Conservation (phyloP, 805 yeast species). For the Candida odintsovae region DNA sequence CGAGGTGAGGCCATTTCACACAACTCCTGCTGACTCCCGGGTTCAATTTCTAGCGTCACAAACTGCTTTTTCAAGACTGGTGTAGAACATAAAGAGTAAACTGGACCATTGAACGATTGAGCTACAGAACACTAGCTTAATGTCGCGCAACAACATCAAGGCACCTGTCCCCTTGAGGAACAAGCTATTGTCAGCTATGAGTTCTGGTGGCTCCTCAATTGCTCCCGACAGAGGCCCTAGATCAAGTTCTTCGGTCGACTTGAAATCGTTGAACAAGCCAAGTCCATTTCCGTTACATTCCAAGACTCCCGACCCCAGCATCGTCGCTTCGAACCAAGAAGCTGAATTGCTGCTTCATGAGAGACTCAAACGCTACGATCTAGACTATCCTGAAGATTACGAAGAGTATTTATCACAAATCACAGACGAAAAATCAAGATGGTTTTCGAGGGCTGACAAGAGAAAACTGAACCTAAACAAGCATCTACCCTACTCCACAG, state of each 20-base stretch:
- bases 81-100: not conserved
- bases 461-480: conserved; percentile 28
- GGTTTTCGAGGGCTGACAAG: conserved; percentile 31
- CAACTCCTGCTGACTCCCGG: not conserved
- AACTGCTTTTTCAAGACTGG: not conserved
- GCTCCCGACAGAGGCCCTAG: conserved; percentile 6
- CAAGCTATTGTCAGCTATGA: conserved; percentile 6
- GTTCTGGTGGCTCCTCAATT: not conserved
- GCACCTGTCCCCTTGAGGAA: conserved; percentile 23
- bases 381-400: conserved; percentile 46
- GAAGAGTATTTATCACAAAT: conserved; percentile 26
- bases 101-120: not conserved
- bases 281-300: conserved; percentile 3
- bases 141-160: conserved; percentile 11
- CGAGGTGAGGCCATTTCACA: no score
- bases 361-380: conserved; percentile 35
- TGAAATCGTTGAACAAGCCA: not conserved
- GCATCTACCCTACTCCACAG: conserved; percentile 70
- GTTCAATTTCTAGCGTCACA: no score
- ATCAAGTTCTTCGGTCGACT: conserved; percentile 14
- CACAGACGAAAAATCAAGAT: conserved; percentile 31
- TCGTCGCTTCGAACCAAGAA: conserved; percentile 5
- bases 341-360: conserved; percentile 21
- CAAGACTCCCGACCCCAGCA: conserved; percentile 22
- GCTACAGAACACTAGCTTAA: not conserved